Base-by-base conservation (phyloP, 805 yeast genomes). In the Teunomyces gatunensis region DNA sequence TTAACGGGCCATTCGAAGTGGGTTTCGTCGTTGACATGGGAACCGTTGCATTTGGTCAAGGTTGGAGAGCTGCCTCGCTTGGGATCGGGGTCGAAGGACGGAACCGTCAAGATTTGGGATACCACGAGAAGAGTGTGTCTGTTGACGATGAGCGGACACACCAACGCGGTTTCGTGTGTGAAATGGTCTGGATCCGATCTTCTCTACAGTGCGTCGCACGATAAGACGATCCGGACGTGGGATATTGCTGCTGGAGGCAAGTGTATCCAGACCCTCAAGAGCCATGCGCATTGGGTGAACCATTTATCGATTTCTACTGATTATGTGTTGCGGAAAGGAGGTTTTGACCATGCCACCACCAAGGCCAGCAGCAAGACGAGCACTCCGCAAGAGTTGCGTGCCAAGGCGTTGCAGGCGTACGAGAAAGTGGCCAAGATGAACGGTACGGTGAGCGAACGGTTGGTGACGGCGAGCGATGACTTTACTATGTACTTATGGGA, bases 401-500 rank as follows among this genome's bases (percentile, higher is more conserved):
- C 67, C 3, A 73, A 72, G 46, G 96, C 96, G 3, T 65, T 72
- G 49, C 74, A 71, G 47, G 74, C 81, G 47, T 87, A 80, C 64
- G 83, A 82, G 48, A 81, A 81, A 57, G 83, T 81, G 33, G 84
- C 88, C 13, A 74, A 75, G 46, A 57, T 77, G n/a, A 75, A 77
- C 13, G 89, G 89, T 5, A 62, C 65, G 17, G 55, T 71, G 13
- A 68, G 73, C 27, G 99, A 92, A 65, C 74, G 96, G 54, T 79
- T 94, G 65, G 97, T 90, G 3, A 89, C 97, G 12, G 98, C 97
- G 10, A 82, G 91, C 63, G 99, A 94, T 63, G 99, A 94, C 69
- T 92, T 92, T 69, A 94, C 99, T 21, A 94, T 94, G 97, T 94
- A 86, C 57, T 68, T 94, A 51, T 94, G 99, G 99, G 95, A 91